Evolutionary conservation across 768 basidiomycete genomes (phyloP), one percentile per base, ranked within the genome.

Genomic region (Exsudoporus frostii): DNA sequence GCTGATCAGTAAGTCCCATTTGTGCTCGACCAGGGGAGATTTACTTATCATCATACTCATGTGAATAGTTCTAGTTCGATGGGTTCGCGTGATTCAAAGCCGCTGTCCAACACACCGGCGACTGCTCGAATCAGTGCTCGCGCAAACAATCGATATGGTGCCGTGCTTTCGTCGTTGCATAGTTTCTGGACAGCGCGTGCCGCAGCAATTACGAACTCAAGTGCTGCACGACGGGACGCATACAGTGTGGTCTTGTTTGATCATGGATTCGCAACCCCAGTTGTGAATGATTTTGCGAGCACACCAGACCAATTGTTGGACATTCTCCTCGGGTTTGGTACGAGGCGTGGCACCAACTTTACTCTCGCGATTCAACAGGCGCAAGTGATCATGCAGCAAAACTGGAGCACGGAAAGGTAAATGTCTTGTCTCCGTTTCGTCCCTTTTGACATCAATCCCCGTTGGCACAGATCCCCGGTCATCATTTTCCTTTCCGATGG

Each of bases 211-310:
- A 27, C 57, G 2, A 51, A 40, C 25, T 51, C 61, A 7, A 66
- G 67, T 40, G 62, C 62, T 14, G 62, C 59, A 0, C 74, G 80
- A 24, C 66, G 74, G 27, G 84, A 85, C 53, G 72, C 84, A 1
- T 86, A 86, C 55, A 82, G 79, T 7, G 71, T 85, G 45, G 50
- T 83, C 20, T 56, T 81, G 17, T 84, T 84, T 55, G 57, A 77
- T 40, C 27, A 62, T 13, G 7, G 1, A 0, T 44, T 67, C 0
- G 27, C 34, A 14, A 54, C 39, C 5, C 66, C 64, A 3, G 48
- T 81, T 30, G 56, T 60, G 34, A 79, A 84, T 50, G 80, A 85
- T 52, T 77, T 78, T 39, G 52, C 63, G 1, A 76, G 76, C 41
- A 64, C 74, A 2, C 76, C 83, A 0, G 72, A 79, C 17, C 57